These are phyloP conservation scores for Sambucus nigra DNA, from an alignment of 129 eudicot genomes.

Conservation along the genomic window DNA sequence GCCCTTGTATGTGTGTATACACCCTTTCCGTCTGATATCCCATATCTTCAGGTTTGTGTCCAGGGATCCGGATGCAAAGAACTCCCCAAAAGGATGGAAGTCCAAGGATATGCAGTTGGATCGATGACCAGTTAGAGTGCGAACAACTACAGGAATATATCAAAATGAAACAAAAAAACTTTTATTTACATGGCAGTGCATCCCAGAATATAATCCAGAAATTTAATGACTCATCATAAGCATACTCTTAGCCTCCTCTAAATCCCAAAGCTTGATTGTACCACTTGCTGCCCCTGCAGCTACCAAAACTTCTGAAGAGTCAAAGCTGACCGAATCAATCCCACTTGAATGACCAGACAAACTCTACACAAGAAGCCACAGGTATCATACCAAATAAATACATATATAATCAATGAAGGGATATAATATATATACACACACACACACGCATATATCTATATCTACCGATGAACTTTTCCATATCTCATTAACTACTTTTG, in stretches of 20 bases:
- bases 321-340: slow-evolving; percentile 94
- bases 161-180: not conserved
- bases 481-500: not conserved
- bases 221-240: slow-evolving; percentile 1
- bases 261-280: slow-evolving; percentile 96
- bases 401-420: too few species aligned
- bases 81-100: slow-evolving; percentile 95
- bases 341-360: slow-evolving; percentile 98
- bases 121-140: slow-evolving; percentile 90
- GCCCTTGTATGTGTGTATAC: slow-evolving; percentile 94
- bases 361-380: slow-evolving; percentile 46
- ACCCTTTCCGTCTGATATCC: slow-evolving; percentile 95
- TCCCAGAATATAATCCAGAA: not conserved
- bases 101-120: slow-evolving; percentile 95
- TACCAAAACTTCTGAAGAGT: slow-evolving; percentile 87
- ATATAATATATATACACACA: too few species aligned
- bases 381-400: too few species aligned
- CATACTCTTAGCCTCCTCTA: slow-evolving; percentile 97
- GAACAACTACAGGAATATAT: slow-evolving; percentile 50
- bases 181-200: slow-evolving; percentile 1
- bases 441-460: not conserved
- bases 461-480: not conserved
- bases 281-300: slow-evolving; percentile 99
- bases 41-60: slow-evolving; percentile 96
- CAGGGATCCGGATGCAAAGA: slow-evolving; percentile 93